Base-by-base conservation (phyloP, 441 rosid genomes). In the Breynia disticha region DNA sequence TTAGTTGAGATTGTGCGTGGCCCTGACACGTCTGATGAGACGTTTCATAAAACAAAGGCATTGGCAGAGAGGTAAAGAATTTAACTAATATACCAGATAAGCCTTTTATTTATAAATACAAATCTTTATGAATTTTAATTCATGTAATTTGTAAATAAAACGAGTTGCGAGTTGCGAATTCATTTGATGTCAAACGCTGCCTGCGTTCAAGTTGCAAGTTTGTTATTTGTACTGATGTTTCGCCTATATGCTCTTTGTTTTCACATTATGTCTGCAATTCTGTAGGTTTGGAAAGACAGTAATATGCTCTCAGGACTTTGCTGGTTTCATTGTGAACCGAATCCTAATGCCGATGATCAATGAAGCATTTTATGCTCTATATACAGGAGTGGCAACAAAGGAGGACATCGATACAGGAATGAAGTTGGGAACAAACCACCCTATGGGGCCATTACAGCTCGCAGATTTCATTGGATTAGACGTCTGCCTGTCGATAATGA, bases 271-370 rank as follows among this genome's bases (percentile, higher is more conserved):
- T 43, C 6, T 46, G 35, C 63, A 37, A 21, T 46, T 59, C 44
- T 64, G 59, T 82, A 90, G 94, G 68, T 77, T 84, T 54, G 81
- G 84, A 63, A 87, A 90, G 89, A 77, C 66, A 12, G 72, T 82
- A 38, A 71, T 90, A 52, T 84, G 86, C 75, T 87, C 95, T 49
- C 72, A 74, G 64, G 95, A 90, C 59, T 84, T 74, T 11, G 21
- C 95, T 0, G 96, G 97, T 37, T 90, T 90, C 71, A 61, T 90
- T 0, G 87, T 90, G 57, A 90, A 90, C 64, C 75, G 97, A 44
- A 84, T 87, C 69, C 76, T 90, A 41, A 87, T 87, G 96, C 95
- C 95, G 6, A 90, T 87, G 97, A 84, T 90, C 70, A 90, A 90
- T 42, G 95, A 87, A 76, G 95, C 96, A 9, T 84, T 87, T 62